These are phyloP conservation scores for Aspergillus ochraceus DNA, from an alignment of 2,329 filamentous ascomycete species.

Conservation along the genomic window DNA sequence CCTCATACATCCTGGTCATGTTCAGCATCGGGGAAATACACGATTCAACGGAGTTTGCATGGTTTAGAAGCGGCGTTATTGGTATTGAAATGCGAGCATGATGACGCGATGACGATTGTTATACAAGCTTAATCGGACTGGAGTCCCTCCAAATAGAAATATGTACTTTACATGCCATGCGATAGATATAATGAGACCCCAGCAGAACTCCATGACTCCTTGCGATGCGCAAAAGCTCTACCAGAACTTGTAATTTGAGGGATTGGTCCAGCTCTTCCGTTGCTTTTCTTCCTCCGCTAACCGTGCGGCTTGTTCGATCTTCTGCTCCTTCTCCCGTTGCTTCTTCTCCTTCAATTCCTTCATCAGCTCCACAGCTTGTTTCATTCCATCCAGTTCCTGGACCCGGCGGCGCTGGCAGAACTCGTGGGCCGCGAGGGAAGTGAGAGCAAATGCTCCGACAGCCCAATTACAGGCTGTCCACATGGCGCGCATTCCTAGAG, in stretches of 20 bases:
- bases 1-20: neutral
- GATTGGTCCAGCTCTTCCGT: constrained; percentile 45
- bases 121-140: constrained; percentile 8
- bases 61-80: constrained; percentile 8
- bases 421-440: constrained; percentile 74
- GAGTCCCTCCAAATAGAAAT: constrained; percentile 15
- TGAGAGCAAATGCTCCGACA: constrained; percentile 71
- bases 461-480: constrained; percentile 79
- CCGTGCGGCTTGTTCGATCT: constrained; percentile 37
- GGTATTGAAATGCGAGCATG: constrained; percentile 15
- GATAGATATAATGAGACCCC: constrained; percentile 25
- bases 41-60: constrained; percentile 5
- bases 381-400: constrained; percentile 79
- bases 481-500: constrained; percentile 53
- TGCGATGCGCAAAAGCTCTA: constrained; percentile 28
- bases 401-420: constrained; percentile 75
- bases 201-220: constrained; percentile 35
- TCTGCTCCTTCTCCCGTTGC: constrained; percentile 50
- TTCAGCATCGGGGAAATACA: neutral
- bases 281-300: constrained; percentile 40
- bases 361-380: constrained; percentile 79
- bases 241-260: constrained; percentile 50
- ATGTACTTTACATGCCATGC: constrained; percentile 24
- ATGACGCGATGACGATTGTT: constrained; percentile 4
- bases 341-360: constrained; percentile 70